These are phyloP conservation scores for Botryotinia narcissicola DNA, from an alignment of 2,329 filamentous ascomycete species.

Conservation along the genomic window DNA sequence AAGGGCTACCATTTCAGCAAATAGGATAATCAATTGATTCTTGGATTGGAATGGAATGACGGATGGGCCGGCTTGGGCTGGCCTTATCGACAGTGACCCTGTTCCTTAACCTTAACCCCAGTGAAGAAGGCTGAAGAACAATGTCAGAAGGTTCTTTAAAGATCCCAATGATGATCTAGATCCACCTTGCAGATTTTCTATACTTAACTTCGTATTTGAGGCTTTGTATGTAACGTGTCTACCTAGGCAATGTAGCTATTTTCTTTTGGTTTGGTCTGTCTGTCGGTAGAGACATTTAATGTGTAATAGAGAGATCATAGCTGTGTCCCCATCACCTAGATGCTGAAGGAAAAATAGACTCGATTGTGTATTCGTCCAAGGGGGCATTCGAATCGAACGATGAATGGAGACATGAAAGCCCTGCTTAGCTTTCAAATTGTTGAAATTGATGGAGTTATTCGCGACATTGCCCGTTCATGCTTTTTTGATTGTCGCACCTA, in stretches of 20 bases:
- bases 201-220: neutral
- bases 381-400: neutral
- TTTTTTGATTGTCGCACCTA: conserved; percentile 2
- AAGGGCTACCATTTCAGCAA: neutral
- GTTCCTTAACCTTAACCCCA: conserved; percentile 2
- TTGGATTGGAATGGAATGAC: neutral
- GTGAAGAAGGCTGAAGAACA: conserved; percentile 21
- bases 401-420: neutral
- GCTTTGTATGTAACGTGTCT: neutral
- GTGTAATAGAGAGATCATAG: neutral
- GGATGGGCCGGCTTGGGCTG: neutral
- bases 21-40: neutral
- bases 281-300: neutral
- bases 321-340: neutral
- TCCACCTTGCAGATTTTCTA: conserved; percentile 12
- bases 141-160: conserved; percentile 9
- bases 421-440: neutral
- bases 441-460: conserved; percentile 12
- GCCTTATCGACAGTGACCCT: conserved; percentile 9
- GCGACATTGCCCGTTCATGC: conserved; percentile 27
- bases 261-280: neutral
- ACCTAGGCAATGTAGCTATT: neutral
- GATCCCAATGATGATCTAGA: conserved; percentile 25
- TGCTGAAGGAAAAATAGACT: neutral
- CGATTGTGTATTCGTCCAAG: neutral